phyloP scores from a whole-genome alignment of 345 rosid species.

The Arabis alpina region DNA sequence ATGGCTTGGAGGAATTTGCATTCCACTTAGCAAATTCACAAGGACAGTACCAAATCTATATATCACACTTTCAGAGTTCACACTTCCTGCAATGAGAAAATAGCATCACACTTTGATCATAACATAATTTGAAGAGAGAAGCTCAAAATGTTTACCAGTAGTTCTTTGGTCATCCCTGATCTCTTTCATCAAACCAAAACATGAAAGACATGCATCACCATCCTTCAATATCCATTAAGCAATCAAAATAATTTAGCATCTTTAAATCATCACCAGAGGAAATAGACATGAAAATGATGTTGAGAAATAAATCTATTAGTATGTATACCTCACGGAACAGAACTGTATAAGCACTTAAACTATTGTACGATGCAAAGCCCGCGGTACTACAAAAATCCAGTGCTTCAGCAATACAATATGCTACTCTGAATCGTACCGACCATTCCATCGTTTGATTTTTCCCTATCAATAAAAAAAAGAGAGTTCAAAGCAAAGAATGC shows the following conservation, averaged over 20 bases:
- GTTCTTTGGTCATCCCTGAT: constrained; percentile 66
- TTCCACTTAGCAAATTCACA: constrained; percentile 74
- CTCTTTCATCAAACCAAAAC: constrained; percentile 89
- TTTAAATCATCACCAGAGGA: not conserved
- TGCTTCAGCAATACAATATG: constrained; percentile 73
- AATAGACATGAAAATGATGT: constrained; percentile 12
- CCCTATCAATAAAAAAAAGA: constrained; percentile 53
- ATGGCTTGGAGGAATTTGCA: constrained; percentile 82
- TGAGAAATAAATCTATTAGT: not conserved
- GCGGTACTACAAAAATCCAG: constrained; percentile 67
- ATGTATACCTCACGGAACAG: constrained; percentile 79
- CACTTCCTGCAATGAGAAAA: constrained; percentile 61
- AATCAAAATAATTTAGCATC: not conserved
- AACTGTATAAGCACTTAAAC: constrained; percentile 79
- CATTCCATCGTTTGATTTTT: constrained; percentile 79
- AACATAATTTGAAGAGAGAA: not conserved
- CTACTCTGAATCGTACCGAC: constrained; percentile 78
- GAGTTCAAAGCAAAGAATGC: not conserved
- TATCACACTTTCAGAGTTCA: constrained; percentile 71
- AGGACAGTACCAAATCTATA: constrained; percentile 82
- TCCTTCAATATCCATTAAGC: constrained; percentile 39
- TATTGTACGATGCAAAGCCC: constrained; percentile 75
- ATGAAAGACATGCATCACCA: constrained; percentile 91
- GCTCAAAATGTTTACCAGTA: constrained; percentile 55
- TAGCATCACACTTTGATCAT: constrained; percentile 13